A percentile compares a stretch with the other conserved stretches of the same genome.
Evolutionary conservation across 768 basidiomycete genomes (phyloP).

Genomic region (Tubosaeta brunneosetosa): DNA sequence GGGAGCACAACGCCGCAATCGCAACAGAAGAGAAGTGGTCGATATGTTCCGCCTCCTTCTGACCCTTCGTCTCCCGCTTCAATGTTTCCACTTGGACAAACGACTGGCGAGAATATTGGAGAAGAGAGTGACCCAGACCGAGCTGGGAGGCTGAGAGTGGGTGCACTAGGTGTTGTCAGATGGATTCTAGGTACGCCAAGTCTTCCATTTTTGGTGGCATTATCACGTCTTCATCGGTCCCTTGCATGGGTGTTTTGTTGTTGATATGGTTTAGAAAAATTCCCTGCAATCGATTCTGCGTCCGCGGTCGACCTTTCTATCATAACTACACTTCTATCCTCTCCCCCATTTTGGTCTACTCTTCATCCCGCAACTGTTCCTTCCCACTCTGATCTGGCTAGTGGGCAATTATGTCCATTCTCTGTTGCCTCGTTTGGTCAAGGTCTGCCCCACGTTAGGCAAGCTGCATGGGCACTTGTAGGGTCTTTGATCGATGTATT

Average conservation of each 20-base stretch:
- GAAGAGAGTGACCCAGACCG: constrained; percentile 71
- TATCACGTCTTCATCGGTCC: not conserved
- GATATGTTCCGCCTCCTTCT: constrained; percentile 26
- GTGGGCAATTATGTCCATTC: constrained; percentile 26
- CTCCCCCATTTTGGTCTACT: constrained; percentile 55
- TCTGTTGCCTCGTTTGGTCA: constrained; percentile 41
- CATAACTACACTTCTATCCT: constrained; percentile 14
- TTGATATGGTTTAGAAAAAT: constrained; percentile 16
- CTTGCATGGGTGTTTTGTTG: not conserved
- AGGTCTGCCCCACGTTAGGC: constrained; percentile 67
- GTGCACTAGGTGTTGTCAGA: constrained; percentile 59
- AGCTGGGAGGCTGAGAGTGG: constrained; percentile 62
- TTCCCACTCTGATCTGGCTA: constrained; percentile 24
- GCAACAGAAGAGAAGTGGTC: constrained; percentile 29
- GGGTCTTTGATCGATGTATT: constrained; percentile 36
- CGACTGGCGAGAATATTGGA: constrained; percentile 30
- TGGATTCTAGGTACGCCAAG: constrained; percentile 56
- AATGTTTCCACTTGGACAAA: constrained; percentile 16
- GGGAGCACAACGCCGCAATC: constrained; percentile 22
- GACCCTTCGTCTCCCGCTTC: constrained; percentile 30
- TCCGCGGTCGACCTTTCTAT: not conserved
- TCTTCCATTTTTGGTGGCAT: constrained; percentile 1
- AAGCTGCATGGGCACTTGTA: constrained; percentile 64
- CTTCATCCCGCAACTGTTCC: constrained; percentile 48
- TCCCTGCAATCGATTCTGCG: constrained; percentile 2